phyloP scores from a whole-genome alignment of 2,329 filamentous ascomycete genomes.

The Cyphellophora attinorum region DNA sequence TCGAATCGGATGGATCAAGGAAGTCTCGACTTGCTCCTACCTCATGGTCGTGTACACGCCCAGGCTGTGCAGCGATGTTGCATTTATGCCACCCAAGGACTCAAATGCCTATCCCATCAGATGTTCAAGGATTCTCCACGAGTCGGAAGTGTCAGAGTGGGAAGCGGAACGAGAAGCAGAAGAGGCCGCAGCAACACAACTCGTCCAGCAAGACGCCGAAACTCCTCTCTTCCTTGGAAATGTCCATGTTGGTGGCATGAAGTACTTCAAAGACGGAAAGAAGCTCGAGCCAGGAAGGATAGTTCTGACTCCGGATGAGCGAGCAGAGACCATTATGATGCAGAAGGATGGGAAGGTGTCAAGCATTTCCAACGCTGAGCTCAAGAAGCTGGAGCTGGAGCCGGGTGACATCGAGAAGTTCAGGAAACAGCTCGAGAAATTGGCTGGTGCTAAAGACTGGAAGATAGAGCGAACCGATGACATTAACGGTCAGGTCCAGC shows the following conservation, averaged over 20 bases:
- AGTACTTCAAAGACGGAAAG: slow-evolving; percentile 43
- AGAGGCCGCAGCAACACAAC: slow-evolving; percentile 20
- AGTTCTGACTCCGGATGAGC: slow-evolving; percentile 39
- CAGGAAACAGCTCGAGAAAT: slow-evolving; percentile 55
- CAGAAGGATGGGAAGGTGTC: slow-evolving; percentile 54
- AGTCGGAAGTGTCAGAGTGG: slow-evolving; percentile 44
- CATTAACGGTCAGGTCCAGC: slow-evolving; percentile 53
- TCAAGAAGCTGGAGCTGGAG: slow-evolving; percentile 59
- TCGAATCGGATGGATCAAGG: slow-evolving; percentile 85
- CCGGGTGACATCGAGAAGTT: slow-evolving; percentile 60
- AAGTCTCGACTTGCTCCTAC: slow-evolving; percentile 82
- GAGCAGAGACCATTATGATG: slow-evolving; percentile 40
- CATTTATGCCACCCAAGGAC: slow-evolving; percentile 72
- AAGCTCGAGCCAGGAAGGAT: slow-evolving; percentile 50
- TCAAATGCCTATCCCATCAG: slow-evolving; percentile 66
- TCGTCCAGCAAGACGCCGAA: slow-evolving; percentile 23
- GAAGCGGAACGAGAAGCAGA: slow-evolving; percentile 19
- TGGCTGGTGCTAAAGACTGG: slow-evolving; percentile 66
- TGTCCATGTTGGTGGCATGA: slow-evolving; percentile 49
- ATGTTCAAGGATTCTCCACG: slow-evolving; percentile 61
- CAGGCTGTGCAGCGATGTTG: slow-evolving; percentile 75
- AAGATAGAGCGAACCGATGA: slow-evolving; percentile 66
- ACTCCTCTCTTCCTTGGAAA: slow-evolving; percentile 42
- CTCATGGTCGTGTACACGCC: slow-evolving; percentile 89
- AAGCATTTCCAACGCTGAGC: slow-evolving; percentile 54